Evolutionary conservation across 2,329 filamentous ascomycete genomes (phyloP).

Genomic region (Trichoderma koningiopsis): DNA sequence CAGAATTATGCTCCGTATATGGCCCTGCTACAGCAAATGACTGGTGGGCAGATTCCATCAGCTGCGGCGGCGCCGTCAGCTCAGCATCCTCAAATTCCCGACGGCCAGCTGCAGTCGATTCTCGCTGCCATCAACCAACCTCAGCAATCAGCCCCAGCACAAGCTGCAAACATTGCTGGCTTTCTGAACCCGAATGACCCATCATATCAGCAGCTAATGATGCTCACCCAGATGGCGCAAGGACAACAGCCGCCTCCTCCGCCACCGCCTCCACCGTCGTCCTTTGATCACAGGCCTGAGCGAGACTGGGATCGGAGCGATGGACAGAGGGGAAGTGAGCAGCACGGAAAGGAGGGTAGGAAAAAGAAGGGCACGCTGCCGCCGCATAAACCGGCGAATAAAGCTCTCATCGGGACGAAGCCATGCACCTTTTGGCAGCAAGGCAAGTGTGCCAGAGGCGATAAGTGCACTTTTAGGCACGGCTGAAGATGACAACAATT

Average conservation of each 20-base stretch:
- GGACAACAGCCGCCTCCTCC: constrained; percentile 36
- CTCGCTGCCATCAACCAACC: constrained; percentile 47
- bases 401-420: constrained; percentile 64
- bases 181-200: constrained; percentile 44
- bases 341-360: constrained; percentile 42
- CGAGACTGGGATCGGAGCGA: constrained; percentile 42
- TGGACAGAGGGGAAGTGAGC: constrained; percentile 37
- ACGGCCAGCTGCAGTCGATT: constrained; percentile 48
- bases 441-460: constrained; percentile 72
- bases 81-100: constrained; percentile 37
- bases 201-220: constrained; percentile 45
- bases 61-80: constrained; percentile 16
- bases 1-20: constrained; percentile 45
- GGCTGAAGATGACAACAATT: constrained; percentile 42
- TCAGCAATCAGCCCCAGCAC: constrained; percentile 30
- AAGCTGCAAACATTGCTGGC: constrained; percentile 29
- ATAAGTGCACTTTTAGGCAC: constrained; percentile 74
- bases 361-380: constrained; percentile 47
- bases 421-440: constrained; percentile 71
- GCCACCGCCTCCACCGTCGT: constrained; percentile 30
- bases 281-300: constrained; percentile 36
- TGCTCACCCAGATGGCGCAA: constrained; percentile 44
- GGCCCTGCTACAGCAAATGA: constrained; percentile 46
- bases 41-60: constrained; percentile 38
- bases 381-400: constrained; percentile 52